Evolutionary conservation across 2,329 filamentous ascomycete genomes (phyloP), one percentile per base, ranked within the genome.

Genomic region (Diaporthe amygdali): DNA sequence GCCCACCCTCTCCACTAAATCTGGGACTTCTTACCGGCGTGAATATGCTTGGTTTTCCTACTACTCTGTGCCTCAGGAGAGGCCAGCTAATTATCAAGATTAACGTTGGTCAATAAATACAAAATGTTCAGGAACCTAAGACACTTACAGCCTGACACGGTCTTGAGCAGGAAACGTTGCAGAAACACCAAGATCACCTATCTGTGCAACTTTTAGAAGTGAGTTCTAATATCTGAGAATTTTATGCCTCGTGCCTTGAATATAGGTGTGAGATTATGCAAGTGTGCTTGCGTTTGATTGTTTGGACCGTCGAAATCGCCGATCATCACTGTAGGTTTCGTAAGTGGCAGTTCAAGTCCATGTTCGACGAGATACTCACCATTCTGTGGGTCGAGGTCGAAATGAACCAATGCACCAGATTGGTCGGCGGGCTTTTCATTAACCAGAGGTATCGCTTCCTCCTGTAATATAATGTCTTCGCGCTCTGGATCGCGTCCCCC

Each of bases 381-480:
- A 27, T 69, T 69, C 12, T 63, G 46, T 27, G 46, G 32, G 7
- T 69, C 67, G 25, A 69, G 15, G 52, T 69, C 67, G 34, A 69
- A 63, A 34, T 69, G 68, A 20, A 69, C 46, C 20, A 69, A 32
- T 22, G 25, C 14, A 2, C n/a, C n/a, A 27, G 64, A 55, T 3
- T 30, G 17, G 7, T 37, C 34, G 20, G 17, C 44, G 2, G 27
- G 4, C 9, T 34, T 20, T 15, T 55, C 55, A 27, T 46, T 15
- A 2, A 41, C 15, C 14, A 27, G 14, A 30, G 54, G 41, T 41
- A 69, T 64, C 1, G n/a, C 49, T 25, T 69, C 68, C 41, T 63
- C 46, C 34, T 64, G 68, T 30, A 63, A 51, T 32, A 22, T 25
- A 30, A 69, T 39, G 8, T 63, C 14, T 22, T 69, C 34, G 2